Conservation (phyloP, 257 asterid genomes). For the Nicotiana otophora region DNA sequence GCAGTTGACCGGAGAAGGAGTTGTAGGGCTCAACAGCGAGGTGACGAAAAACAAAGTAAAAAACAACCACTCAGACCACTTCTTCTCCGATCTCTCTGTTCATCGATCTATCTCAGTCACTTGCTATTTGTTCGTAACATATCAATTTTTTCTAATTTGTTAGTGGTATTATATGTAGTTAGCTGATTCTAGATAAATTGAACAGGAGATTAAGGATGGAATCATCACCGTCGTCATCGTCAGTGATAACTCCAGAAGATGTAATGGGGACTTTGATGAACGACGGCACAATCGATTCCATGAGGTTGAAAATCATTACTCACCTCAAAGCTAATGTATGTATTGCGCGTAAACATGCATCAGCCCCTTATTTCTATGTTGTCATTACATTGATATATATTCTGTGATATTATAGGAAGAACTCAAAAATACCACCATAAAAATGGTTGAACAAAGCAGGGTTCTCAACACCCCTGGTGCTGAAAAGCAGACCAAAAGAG, state of each 20-base stretch:
- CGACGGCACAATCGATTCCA: slow-evolving; percentile 86
- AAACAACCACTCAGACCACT: too few species aligned
- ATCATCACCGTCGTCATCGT: slow-evolving; percentile 24
- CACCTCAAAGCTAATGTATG: slow-evolving; percentile 91
- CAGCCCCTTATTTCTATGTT: background rate
- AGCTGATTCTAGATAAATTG: background rate
- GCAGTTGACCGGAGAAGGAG: too few species aligned
- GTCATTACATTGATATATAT: background rate
- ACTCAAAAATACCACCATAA: slow-evolving; percentile 37
- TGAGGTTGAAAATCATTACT: slow-evolving; percentile 77
- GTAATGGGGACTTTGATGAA: slow-evolving; percentile 89
- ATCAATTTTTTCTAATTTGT: background rate
- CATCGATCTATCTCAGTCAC: background rate
- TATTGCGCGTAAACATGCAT: background rate
- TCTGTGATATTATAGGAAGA: slow-evolving; percentile 56
- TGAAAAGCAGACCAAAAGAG: slow-evolving; percentile 94
- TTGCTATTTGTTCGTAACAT: background rate
- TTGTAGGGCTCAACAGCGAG: too few species aligned
- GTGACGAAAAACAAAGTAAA: too few species aligned
- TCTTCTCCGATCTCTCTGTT: background rate
- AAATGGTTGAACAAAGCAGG: slow-evolving; percentile 85
- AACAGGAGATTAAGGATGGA: slow-evolving; percentile 2
- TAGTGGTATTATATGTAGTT: background rate
- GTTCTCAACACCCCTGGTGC: slow-evolving; percentile 91
- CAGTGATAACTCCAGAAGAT: slow-evolving; percentile 77